phyloP scores from a whole-genome alignment of 2,329 filamentous ascomycete species.

The Penicillium sp. region DNA sequence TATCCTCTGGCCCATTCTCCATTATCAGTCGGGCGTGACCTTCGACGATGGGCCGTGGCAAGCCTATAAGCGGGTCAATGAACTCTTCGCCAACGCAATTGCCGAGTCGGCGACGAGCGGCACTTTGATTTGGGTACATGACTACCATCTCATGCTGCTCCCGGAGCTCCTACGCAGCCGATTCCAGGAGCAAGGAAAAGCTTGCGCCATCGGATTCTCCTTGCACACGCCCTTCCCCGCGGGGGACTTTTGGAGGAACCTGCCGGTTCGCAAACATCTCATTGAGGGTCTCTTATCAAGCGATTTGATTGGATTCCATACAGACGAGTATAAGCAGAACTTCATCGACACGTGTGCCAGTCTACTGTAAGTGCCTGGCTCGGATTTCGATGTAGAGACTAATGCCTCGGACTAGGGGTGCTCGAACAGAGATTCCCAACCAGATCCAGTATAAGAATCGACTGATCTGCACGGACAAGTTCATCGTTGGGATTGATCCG shows the following conservation, averaged over 20 bases:
- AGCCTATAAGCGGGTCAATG: conserved; percentile 83
- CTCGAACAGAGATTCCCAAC: conserved; percentile 67
- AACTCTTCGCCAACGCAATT: conserved; percentile 78
- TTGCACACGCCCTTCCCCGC: conserved; percentile 89
- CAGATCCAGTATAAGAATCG: conserved; percentile 81
- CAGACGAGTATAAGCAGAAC: conserved; percentile 90
- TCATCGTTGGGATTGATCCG: conserved; percentile 92
- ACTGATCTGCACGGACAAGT: conserved; percentile 80
- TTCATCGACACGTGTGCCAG: conserved; percentile 85
- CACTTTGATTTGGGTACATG: conserved; percentile 89
- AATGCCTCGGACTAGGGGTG: conserved; percentile 28
- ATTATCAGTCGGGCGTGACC: conserved; percentile 92
- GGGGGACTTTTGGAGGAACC: conserved; percentile 85
- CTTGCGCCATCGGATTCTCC: conserved; percentile 91
- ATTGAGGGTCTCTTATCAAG: conserved; percentile 78
- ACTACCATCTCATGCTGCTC: conserved; percentile 91
- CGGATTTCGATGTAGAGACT: background rate
- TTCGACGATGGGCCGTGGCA: conserved; percentile 87
- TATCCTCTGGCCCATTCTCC: conserved; percentile 94
- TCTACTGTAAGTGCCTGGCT: conserved; percentile 61
- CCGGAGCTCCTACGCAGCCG: conserved; percentile 77
- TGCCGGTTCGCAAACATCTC: conserved; percentile 80
- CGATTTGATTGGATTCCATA: conserved; percentile 92
- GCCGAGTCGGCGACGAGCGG: conserved; percentile 78
- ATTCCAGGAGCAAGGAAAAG: conserved; percentile 69